These are phyloP conservation scores for Apocynum venetum DNA, from an alignment of 257 asterid species.

Conservation along the genomic window DNA sequence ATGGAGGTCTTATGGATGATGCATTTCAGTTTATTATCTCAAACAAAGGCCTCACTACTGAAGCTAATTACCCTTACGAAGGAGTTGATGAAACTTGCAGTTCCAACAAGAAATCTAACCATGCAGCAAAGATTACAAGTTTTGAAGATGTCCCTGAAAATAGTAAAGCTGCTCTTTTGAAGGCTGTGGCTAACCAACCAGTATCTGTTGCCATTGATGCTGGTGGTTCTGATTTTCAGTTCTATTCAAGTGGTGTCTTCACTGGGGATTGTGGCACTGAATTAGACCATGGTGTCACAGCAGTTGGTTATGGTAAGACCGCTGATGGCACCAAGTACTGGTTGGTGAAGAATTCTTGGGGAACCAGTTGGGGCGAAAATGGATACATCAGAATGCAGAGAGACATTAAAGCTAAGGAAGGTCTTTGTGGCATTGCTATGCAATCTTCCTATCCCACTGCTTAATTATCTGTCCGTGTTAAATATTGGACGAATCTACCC, in stretches of 20 bases:
- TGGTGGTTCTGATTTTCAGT: slow-evolving; percentile 1
- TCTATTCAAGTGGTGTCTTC: slow-evolving; percentile 27
- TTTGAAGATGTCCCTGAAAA: neutral
- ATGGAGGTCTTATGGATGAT: slow-evolving; percentile 5
- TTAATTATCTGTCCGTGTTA: neutral
- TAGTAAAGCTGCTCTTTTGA: neutral
- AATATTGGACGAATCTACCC: no score
- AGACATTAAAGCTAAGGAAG: slow-evolving; percentile 21
- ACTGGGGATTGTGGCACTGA: slow-evolving; percentile 32
- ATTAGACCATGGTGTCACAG: slow-evolving; percentile 35
- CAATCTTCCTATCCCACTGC: slow-evolving; percentile 31
- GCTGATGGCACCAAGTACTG: slow-evolving; percentile 29
- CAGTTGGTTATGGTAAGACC: slow-evolving; percentile 26
- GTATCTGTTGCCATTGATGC: slow-evolving; percentile 7
- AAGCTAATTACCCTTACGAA: slow-evolving; percentile 10
- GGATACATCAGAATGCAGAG: slow-evolving; percentile 29
- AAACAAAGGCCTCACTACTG: slow-evolving; percentile 6
- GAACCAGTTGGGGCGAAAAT: slow-evolving; percentile 26
- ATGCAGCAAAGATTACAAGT: slow-evolving; percentile 23
- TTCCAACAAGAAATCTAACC: slow-evolving; percentile 11
- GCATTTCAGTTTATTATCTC: slow-evolving; percentile 2
- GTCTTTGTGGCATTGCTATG: slow-evolving; percentile 37
- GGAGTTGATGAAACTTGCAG: slow-evolving; percentile 22
- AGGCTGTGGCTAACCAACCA: neutral
- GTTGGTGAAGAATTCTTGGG: slow-evolving; percentile 38